Evolutionary conservation across 2,329 filamentous ascomycete genomes (phyloP).

Genomic region (Colletotrichum karsti): DNA sequence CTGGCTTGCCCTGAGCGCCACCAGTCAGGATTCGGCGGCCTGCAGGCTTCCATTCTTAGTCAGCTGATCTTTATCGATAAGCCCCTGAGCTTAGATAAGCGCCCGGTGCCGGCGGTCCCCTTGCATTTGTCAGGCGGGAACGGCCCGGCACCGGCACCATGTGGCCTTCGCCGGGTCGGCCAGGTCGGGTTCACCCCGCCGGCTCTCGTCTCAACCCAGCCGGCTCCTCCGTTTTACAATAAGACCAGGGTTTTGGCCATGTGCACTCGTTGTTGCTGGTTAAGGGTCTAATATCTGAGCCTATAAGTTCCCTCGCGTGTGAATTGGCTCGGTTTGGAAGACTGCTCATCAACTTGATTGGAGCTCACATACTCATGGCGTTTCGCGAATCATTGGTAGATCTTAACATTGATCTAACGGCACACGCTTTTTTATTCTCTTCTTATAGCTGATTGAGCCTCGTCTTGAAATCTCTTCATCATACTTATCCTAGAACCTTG

Average conservation of each 20-base stretch:
- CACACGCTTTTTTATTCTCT: too few species aligned
- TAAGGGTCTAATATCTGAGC: too few species aligned
- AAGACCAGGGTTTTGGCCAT: background rate
- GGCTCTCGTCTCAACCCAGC: background rate
- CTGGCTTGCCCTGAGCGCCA: slow-evolving; percentile 24
- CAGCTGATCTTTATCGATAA: slow-evolving; percentile 14
- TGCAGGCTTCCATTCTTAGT: background rate
- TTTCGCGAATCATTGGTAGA: too few species aligned
- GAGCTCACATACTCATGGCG: background rate
- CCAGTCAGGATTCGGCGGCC: background rate
- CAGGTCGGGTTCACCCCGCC: background rate
- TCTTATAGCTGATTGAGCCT: background rate
- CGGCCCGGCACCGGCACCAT: slow-evolving; percentile 10
- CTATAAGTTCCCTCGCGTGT: too few species aligned
- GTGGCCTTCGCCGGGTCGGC: slow-evolving; percentile 14
- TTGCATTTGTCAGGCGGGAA: slow-evolving; percentile 21
- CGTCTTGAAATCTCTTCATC: background rate
- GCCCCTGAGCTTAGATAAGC: background rate
- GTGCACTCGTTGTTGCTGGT: too few species aligned
- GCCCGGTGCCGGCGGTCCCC: background rate
- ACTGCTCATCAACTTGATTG: too few species aligned
- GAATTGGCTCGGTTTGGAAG: too few species aligned
- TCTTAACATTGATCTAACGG: background rate
- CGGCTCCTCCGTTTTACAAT: background rate
- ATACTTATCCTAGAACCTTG: slow-evolving; percentile 52